phyloP scores from a whole-genome alignment of 257 asterid genomes.

The Jacaranda copaia region DNA sequence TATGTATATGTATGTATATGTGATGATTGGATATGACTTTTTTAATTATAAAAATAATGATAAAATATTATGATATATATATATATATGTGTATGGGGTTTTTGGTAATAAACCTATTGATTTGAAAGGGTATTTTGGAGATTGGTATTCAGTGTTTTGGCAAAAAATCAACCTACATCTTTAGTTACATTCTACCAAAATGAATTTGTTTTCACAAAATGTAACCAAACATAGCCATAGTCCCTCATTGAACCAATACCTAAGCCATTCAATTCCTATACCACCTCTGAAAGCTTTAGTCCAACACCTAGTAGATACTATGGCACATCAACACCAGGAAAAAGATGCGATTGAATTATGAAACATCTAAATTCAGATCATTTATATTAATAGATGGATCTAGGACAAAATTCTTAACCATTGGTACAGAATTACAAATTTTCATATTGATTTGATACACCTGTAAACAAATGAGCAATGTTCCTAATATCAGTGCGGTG shows the following conservation, averaged over 20 bases:
- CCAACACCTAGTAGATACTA: not conserved
- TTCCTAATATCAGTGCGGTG: not conserved
- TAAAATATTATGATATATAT: no score
- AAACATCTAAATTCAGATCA: not conserved
- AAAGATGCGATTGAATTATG: not conserved
- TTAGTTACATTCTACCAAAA: no score
- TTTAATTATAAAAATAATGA: no score
- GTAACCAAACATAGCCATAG: not conserved
- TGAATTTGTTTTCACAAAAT: no score
- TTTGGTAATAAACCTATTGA: no score
- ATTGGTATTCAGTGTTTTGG: no score
- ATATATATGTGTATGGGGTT: no score
- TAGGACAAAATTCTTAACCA: not conserved
- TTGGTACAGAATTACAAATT: not conserved
- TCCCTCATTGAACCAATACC: not conserved
- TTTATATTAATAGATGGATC: not conserved
- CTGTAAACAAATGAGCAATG: not conserved
- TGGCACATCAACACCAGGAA: not conserved
- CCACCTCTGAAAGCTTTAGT: not conserved
- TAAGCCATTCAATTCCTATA: not conserved
- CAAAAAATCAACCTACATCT: no score
- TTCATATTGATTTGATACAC: not conserved
- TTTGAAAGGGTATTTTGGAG: no score
- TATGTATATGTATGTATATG: no score
- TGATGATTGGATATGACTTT: no score